Base-by-base conservation (phyloP, 148 eudicot genomes). In the Mesembryanthemum crystallinum region DNA sequence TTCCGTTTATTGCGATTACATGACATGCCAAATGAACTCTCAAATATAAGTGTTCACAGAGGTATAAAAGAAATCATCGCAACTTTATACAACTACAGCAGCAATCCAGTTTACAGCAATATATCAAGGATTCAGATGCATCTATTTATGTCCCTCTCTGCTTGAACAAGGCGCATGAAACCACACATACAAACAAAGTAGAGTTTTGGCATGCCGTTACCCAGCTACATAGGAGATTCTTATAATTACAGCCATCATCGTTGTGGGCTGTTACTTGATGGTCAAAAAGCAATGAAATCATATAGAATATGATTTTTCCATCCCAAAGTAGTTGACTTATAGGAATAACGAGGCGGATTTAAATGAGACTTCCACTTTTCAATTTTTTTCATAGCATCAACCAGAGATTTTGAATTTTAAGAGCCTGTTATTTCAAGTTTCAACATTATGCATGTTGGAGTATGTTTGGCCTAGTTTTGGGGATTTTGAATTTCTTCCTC, bases 21-120 rank as follows among this genome's bases (percentile, higher is more conserved):
- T 69, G 37, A 49, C 73, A 51, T 70, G 73, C n/a, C 70, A 37
- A 15, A 52, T 57, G 27, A 57, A 8, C 61, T n/a, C 61, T 4
- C 59, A n/a, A 9, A 29, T 54, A 14, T 49, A n/a, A 49, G n/a
- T 2, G 21, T 27, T n/a, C n/a, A n/a, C 4, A 12, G 20, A 61
- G 28, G 69, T 28, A 21, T 15, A 51, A 23, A 61, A 73, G 35
- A 43, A 28, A 67, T 67, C 5, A 25, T 28, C 30, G 14, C 35
- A 25, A 69, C 54, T 67, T 47, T 9, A 66, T 23, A 66, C 21
- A 18, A 35, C 6, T 11, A 4, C 61, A 57, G 10, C 25, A 57
- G 61, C 27, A n/a, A 23, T 52, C 27, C 61, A 57, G 20, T 52
- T 57, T 4, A 4, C 11, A 57, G 28, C 12, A 23, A 8, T n/a